Conservation (phyloP, 2,329 filamentous ascomycete genomes). For the Botryosphaeria dothidea region DNA sequence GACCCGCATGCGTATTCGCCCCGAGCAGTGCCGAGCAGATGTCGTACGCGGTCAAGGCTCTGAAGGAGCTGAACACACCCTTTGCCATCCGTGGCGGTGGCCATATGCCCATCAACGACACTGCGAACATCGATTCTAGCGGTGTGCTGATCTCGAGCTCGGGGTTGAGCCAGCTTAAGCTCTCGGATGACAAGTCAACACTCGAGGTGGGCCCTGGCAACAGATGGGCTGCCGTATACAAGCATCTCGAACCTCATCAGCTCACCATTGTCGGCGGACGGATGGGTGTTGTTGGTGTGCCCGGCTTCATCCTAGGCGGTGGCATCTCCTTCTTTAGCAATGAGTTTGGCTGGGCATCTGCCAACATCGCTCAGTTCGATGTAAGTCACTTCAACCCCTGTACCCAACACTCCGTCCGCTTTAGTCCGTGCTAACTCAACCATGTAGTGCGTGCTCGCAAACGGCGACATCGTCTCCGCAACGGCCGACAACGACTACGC, state of each 20-base stretch:
- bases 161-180: background rate
- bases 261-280: background rate
- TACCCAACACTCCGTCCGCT: background rate
- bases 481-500: constrained; percentile 27
- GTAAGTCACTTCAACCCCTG: background rate
- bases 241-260: background rate
- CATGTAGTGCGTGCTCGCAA: constrained; percentile 29
- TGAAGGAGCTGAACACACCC: constrained; percentile 22
- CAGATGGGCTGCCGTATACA: background rate
- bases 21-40: constrained; percentile 24
- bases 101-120: constrained; percentile 19
- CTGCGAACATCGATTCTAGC: constrained; percentile 25
- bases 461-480: constrained; percentile 27
- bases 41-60: constrained; percentile 23
- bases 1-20: constrained; percentile 26
- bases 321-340: constrained; percentile 27
- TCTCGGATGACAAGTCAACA: background rate
- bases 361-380: constrained; percentile 2
- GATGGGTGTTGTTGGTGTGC: constrained; percentile 30
- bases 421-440: background rate
- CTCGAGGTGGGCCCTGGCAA: background rate
- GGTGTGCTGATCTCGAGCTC: constrained; percentile 3
- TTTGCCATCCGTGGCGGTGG: constrained; percentile 7
- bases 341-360: constrained; percentile 25
- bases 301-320: constrained; percentile 32